Evolutionary conservation across 2,329 filamentous ascomycete species (phyloP), one percentile per base, ranked within the genome.

Genomic region (Hirsutella rhossiliensis): DNA sequence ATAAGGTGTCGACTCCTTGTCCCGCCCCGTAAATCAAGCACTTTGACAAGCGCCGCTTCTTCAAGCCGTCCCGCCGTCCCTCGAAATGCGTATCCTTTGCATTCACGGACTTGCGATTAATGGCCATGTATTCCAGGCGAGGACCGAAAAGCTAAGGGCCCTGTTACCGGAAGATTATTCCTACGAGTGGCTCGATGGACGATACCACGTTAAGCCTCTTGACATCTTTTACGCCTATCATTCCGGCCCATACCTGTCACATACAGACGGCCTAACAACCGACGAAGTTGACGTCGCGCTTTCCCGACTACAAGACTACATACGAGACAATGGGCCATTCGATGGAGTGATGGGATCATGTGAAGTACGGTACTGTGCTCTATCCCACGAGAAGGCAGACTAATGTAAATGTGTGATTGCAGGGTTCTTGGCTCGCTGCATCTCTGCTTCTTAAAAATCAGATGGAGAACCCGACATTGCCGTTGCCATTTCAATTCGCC

Each of bases 1-100:
- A 23, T 23, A 23, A 23, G 23, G 23, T 7, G 7, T 23, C 23
- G 23, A 23, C 23, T 4, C 23, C 23, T 23, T 23, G 23, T n/a
- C n/a, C n/a, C n/a, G n/a, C n/a, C n/a, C n/a, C n/a, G n/a, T 23
- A 23, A 23, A 23, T 7, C 23, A 4, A 23, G 7, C 7, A n/a
- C 23, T 7, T 7, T 23, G 23, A 7, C 30, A n/a, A 32, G 11
- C 30, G 5, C 11, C 11, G 15, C 30, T 32, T n/a, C 30, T n/a
- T 32, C 15, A n/a, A 32, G 11, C 11, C 30, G 4, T n/a, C 30
- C 13, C 29, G 17, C 7, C 17, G 5, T n/a, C 29, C 18, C n/a
- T 38, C 41, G 38, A 30, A 27, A 43, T 43, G 41, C 41, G 34
- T 12, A 43, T 43, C 15, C 41, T 43, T 18, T 43, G 41, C 23